A percentile compares a stretch with the other conserved stretches of the same genome.
Evolutionary conservation across 345 rosid species (phyloP).

Genomic region (Salix caprea): DNA sequence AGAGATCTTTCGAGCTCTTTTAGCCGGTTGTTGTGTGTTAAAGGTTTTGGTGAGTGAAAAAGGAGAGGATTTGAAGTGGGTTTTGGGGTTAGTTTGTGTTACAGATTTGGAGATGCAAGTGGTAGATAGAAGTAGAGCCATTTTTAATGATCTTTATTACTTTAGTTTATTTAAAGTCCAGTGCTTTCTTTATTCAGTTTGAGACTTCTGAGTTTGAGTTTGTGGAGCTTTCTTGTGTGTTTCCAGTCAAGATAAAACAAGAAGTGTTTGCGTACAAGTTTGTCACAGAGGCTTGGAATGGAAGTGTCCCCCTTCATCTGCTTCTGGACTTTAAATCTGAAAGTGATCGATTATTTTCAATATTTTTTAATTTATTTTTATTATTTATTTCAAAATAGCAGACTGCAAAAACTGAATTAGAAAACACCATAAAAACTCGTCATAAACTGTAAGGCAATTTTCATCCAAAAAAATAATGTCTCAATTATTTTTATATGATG

Average conservation of each 20-base stretch:
- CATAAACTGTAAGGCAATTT: no score
- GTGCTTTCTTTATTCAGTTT: conserved; percentile 3
- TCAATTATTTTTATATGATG: no score
- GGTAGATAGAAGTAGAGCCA: conserved; percentile 24
- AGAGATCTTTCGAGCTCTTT: conserved; percentile 4
- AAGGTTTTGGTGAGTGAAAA: conserved; percentile 20
- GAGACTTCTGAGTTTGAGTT: neutral
- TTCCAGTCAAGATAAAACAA: no score
- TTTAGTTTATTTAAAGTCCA: neutral
- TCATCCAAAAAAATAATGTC: no score
- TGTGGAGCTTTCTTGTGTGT: neutral
- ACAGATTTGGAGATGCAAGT: conserved; percentile 15
- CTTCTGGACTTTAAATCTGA: neutral
- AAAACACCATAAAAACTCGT: no score
- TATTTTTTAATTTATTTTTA: no score
- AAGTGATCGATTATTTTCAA: neutral
- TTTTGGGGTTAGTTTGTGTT: neutral
- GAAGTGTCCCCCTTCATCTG: neutral
- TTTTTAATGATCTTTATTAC: neutral
- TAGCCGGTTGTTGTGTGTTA: neutral
- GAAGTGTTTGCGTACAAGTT: conserved; percentile 23
- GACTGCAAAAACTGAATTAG: no score
- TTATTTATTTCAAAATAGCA: no score
- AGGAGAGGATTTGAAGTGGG: conserved; percentile 3
- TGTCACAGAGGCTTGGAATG: neutral